Conservation (phyloP, 2,329 filamentous ascomycete species). For the Pseudogymnoascus sp. region DNA sequence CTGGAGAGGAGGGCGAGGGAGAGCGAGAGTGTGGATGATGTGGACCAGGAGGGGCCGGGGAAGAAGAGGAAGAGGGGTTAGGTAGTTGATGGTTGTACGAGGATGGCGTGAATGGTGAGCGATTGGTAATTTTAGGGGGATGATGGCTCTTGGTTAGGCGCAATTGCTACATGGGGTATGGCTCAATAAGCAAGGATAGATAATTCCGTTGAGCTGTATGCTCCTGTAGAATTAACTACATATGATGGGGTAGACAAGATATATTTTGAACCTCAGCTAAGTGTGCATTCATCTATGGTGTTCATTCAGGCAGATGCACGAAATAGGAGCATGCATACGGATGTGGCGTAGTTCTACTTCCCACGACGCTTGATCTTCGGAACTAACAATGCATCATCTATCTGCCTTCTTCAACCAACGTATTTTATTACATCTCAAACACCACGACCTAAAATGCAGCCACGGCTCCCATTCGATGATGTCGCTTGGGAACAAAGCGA, state of each 20-base stretch:
- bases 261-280: background rate
- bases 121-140: background rate
- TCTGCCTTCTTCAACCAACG: background rate
- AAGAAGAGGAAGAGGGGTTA: background rate
- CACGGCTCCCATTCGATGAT: background rate
- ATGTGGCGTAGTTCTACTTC: background rate
- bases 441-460: background rate
- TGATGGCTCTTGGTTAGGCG: background rate
- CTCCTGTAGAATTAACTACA: background rate
- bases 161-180: background rate
- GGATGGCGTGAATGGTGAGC: background rate
- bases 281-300: background rate
- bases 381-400: background rate
- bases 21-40: conserved; percentile 5
- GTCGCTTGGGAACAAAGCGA: background rate
- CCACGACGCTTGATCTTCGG: background rate
- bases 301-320: background rate
- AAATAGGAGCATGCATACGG: background rate
- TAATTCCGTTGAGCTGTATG: background rate
- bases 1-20: conserved; percentile 22
- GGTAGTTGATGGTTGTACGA: background rate
- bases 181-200: background rate
- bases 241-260: background rate
- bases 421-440: background rate
- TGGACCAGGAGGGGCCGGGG: background rate